Evolutionary conservation across 352 stramenopile species (phyloP).

Genomic region (Saprolegnia diclina): DNA sequence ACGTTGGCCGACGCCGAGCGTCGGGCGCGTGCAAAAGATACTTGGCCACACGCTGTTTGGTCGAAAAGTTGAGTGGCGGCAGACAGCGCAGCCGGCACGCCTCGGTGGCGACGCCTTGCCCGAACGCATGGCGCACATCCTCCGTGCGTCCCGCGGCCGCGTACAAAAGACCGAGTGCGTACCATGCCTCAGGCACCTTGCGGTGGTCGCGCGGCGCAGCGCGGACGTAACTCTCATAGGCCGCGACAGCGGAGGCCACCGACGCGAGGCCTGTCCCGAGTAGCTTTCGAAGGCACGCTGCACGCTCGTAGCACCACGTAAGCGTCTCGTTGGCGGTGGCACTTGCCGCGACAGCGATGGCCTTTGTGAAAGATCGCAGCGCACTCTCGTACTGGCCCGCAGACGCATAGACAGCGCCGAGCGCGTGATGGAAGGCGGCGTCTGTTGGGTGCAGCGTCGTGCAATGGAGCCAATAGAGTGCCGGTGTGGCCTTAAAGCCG

Average conservation of each 20-base stretch:
- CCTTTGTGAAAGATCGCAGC: constrained; percentile 1
- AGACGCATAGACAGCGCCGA: neutral
- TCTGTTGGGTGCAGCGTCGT: neutral
- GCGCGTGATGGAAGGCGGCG: neutral
- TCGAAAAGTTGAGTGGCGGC: neutral
- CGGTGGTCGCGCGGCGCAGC: neutral
- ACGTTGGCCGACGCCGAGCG: neutral
- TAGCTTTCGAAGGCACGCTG: constrained; percentile 1
- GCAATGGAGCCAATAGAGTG: neutral
- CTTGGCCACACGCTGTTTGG: neutral
- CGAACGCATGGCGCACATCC: neutral
- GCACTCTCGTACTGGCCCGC: constrained; percentile 1
- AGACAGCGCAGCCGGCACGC: neutral
- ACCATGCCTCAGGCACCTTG: neutral
- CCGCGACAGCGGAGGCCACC: neutral
- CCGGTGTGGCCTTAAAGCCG: neutral
- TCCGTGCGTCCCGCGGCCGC: neutral
- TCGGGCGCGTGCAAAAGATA: neutral
- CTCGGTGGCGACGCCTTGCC: neutral
- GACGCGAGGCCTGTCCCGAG: too few relatives aligned
- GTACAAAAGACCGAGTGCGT: neutral
- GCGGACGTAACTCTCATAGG: neutral
- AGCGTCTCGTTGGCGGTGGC: neutral
- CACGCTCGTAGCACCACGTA: neutral
- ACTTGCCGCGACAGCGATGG: neutral